Evolutionary conservation across 1,284 basidiomycete genomes (phyloP), one percentile per base, ranked within the genome.

Genomic region (Boletus sp.): DNA sequence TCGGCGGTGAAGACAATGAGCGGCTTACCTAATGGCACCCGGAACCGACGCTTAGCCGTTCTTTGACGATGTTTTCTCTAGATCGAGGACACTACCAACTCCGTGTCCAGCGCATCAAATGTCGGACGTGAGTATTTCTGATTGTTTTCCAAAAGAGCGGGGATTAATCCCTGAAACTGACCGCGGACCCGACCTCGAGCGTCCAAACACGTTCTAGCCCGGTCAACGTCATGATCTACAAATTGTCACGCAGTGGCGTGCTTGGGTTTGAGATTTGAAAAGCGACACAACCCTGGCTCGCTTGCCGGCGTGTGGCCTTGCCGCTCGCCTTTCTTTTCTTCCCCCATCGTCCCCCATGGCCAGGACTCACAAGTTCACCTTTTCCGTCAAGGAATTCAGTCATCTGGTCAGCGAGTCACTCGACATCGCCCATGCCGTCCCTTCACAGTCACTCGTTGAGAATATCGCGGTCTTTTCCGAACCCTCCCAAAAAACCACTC

Each of bases 341-440:
- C 38, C 31, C 33, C 37, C 52, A 27, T 46, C 59, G n/a, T 19
- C 56, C 54, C 46, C 55, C 63, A 74, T 74, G 71, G 64, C 73
- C 60, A 65, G 71, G 56, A 60, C 71, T 8, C 66, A 69, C 35
- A 72, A 71, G 43, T 56, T 64, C 56, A 74, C 73, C 33, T 63
- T 74, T 52, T 62, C 74, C 17, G 44, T 76, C 58, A 72, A 60
- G 51, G 74, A 76, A 64, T 75, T 76, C 46, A 72, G 71, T 60
- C 72, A 71, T 59, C 71, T 74, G 62, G 65, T 74, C 64, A 65
- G 64, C 67, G 74, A 73, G 69, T 74, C 74, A 16, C 68, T 74
- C 19, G 71, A 76, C 57, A 31, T 65, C 17, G 31, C 58, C n/a
- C 52, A 52, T 35, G 48, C 51, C 38, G 17, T 51, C 55, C 38